A percentile compares a stretch with the other conserved stretches of the same genome.
Evolutionary conservation across 805 yeast species (phyloP).

Genomic region (Teunomyces tritomae): DNA sequence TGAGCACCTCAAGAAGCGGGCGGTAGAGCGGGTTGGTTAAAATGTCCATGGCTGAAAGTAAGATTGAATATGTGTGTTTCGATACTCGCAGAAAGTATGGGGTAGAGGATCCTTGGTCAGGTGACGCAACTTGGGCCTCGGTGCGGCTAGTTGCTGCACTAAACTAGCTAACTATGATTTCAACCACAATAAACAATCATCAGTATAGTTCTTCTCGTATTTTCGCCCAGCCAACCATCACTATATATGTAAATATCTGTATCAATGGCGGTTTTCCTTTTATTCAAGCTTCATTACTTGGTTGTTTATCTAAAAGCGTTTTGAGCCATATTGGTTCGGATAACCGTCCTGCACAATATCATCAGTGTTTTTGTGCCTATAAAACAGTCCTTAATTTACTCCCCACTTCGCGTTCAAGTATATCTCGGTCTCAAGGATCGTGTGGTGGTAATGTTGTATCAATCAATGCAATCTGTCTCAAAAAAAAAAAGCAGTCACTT

Average conservation of each 20-base stretch:
- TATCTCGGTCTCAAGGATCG: not conserved
- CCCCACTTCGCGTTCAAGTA: not conserved
- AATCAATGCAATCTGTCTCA: not conserved
- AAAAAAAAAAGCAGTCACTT: not conserved
- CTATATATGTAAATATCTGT: too few relatives aligned
- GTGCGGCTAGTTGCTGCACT: not conserved
- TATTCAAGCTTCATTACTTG: too few relatives aligned
- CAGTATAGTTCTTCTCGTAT: too few relatives aligned
- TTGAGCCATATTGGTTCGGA: too few relatives aligned
- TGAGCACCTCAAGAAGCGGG: conserved; percentile 32
- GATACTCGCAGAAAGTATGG: not conserved
- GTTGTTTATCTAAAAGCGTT: too few relatives aligned
- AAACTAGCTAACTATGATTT: too few relatives aligned
- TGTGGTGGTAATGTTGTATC: not conserved
- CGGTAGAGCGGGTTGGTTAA: conserved; percentile 22
- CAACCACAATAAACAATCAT: too few relatives aligned
- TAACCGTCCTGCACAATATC: too few relatives aligned
- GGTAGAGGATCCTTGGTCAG: not conserved
- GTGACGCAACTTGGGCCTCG: not conserved
- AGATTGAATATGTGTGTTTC: not conserved
- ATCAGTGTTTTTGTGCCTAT: too few relatives aligned
- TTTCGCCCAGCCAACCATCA: too few relatives aligned
- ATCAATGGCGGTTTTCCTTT: too few relatives aligned
- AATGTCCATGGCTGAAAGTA: conserved; percentile 11
- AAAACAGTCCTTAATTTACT: not conserved